Percentiles rank a stretch among this genome's conserved stretches.
Conservation (phyloP, 768 basidiomycete species). For the Omphalotus guepiniiformis region DNA sequence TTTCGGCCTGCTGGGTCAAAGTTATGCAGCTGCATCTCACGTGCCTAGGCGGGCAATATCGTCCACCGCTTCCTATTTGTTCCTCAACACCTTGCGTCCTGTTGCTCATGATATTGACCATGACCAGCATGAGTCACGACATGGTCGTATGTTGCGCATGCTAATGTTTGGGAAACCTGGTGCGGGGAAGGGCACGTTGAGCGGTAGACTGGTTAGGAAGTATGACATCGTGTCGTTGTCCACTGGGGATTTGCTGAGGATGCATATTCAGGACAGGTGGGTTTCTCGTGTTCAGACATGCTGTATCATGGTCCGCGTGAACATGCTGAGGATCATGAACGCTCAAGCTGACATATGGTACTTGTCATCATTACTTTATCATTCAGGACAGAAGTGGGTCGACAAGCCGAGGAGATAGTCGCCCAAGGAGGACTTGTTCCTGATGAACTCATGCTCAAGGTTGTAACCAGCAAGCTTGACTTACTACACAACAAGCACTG, state of each 20-base stretch:
- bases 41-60: too few relatives aligned
- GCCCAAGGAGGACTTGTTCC: conserved; percentile 73
- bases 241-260: conserved; percentile 81
- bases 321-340: background rate
- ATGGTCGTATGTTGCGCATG: conserved; percentile 78
- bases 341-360: background rate
- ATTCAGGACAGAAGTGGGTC: conserved; percentile 63
- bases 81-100: conserved; percentile 5
- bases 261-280: conserved; percentile 70
- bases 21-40: too few relatives aligned
- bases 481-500: conserved; percentile 72
- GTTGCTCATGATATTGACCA: conserved; percentile 21
- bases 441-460: conserved; percentile 75
- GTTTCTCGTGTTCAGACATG: conserved; percentile 8
- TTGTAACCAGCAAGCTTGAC: conserved; percentile 72
- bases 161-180: conserved; percentile 82
- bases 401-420: conserved; percentile 72
- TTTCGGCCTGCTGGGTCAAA: too few relatives aligned
- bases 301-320: background rate
- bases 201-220: conserved; percentile 69
- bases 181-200: conserved; percentile 82
- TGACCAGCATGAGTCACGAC: conserved; percentile 88
- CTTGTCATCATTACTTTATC: background rate
- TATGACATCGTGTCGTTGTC: conserved; percentile 77
- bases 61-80: conserved; percentile 3